Conservation (phyloP, 345 rosid species). For the Pugionium dolabratum region DNA sequence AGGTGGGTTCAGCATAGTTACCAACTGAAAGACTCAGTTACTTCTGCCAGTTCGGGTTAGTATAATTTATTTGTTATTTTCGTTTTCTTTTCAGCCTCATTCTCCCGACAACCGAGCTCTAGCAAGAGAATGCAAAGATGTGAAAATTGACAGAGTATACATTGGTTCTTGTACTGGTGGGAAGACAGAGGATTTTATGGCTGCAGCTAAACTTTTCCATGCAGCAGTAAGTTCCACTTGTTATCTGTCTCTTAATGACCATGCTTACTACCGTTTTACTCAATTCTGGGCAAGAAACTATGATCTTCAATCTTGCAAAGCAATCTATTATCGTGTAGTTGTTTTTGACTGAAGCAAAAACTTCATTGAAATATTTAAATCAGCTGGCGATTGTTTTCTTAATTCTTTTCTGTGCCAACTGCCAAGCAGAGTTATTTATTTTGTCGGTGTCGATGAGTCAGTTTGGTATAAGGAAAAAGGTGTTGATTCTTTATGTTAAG, state of each 20-base stretch:
- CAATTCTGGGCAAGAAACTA: not conserved
- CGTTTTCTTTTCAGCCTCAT: constrained; percentile 67
- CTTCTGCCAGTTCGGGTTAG: not conserved
- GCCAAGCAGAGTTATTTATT: not conserved
- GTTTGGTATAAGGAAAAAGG: not conserved
- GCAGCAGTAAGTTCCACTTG: constrained; percentile 63
- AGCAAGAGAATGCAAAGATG: constrained; percentile 99
- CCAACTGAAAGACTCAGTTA: not conserved
- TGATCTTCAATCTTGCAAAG: not conserved
- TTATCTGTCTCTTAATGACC: not conserved
- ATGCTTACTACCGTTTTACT: constrained; percentile 1
- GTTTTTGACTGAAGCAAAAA: not conserved
- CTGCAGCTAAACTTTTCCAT: constrained; percentile 85
- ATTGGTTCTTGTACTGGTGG: constrained; percentile 99
- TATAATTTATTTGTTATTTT: constrained; percentile 6
- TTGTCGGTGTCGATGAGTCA: constrained; percentile 9
- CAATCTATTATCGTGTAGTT: not conserved
- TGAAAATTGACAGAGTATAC: constrained; percentile 95
- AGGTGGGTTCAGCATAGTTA: constrained; percentile 52
- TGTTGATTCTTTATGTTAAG: constrained; percentile 6
- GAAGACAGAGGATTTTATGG: constrained; percentile 89
- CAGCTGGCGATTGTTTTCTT: not conserved
- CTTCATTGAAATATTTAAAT: not conserved
- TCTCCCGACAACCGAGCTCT: constrained; percentile 96
- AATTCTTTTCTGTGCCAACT: not conserved